Percentiles rank a stretch among this genome's conserved stretches.
phyloP scores from a whole-genome alignment of 352 stramenopile genomes.

The Phytopythium litorale region DNA sequence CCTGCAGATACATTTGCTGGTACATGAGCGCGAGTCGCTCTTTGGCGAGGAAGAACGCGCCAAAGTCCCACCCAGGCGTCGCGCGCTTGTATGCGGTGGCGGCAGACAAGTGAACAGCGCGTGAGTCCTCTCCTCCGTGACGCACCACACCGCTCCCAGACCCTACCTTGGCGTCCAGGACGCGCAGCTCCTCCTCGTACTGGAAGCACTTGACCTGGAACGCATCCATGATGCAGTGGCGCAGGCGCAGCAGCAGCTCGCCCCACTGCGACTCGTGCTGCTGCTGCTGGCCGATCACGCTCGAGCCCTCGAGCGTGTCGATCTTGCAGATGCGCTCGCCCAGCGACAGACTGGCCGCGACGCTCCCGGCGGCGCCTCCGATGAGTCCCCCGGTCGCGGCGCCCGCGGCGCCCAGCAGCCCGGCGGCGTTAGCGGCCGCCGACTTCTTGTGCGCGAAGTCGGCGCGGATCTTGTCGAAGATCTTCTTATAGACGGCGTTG shows the following conservation, averaged over 20 bases:
- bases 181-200: conserved; percentile 69
- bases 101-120: neutral
- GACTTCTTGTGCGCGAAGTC: conserved; percentile 59
- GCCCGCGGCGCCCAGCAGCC: neutral
- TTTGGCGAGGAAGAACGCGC: conserved; percentile 76
- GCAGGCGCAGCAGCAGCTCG: conserved; percentile 58
- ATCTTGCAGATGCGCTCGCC: conserved; percentile 81
- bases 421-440: conserved; percentile 6
- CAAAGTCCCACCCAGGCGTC: conserved; percentile 61
- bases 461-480: conserved; percentile 64
- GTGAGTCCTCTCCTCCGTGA: neutral
- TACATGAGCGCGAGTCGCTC: conserved; percentile 81
- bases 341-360: conserved; percentile 7
- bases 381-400: conserved; percentile 3
- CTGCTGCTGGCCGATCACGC: conserved; percentile 64
- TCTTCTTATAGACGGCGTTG: conserved; percentile 67
- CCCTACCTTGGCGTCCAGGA: conserved; percentile 57
- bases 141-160: neutral
- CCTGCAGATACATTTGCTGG: conserved; percentile 77
- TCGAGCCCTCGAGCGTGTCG: conserved; percentile 69
- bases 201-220: conserved; percentile 77
- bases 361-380: conserved; percentile 3
- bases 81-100: conserved; percentile 19
- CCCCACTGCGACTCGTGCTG: conserved; percentile 82
- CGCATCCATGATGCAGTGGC: conserved; percentile 78